These are phyloP conservation scores for Dalbergia cochinchinensis DNA, from an alignment of 306 rosid genomes.

Conservation along the genomic window DNA sequence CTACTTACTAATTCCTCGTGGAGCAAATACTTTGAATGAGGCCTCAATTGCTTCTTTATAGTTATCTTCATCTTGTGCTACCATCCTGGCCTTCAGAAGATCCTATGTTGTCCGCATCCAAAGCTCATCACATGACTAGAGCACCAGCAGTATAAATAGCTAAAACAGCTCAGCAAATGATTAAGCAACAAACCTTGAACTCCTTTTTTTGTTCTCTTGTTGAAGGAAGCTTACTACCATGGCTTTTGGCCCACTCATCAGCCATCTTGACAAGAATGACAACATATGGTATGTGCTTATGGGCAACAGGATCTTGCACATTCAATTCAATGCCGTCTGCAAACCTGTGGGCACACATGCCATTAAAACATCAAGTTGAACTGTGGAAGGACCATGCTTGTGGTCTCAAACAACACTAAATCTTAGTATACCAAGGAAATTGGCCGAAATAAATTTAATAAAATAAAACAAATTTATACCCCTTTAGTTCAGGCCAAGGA, in stretches of 20 bases:
- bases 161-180: conserved; percentile 2
- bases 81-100: conserved; percentile 75
- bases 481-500: conserved; percentile 96
- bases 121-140: conserved; percentile 43
- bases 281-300: conserved; percentile 90
- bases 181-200: conserved; percentile 79
- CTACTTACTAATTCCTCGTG: conserved; percentile 89
- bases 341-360: conserved; percentile 57
- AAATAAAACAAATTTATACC: conserved; percentile 56
- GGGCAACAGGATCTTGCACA: conserved; percentile 78
- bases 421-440: conserved; percentile 18
- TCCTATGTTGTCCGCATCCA: conserved; percentile 64
- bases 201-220: conserved; percentile 90
- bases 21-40: conserved; percentile 92
- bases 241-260: conserved; percentile 88
- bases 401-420: conserved; percentile 25
- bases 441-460: conserved; percentile 5
- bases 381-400: conserved; percentile 11
- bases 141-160: conserved; percentile 32
- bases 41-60: conserved; percentile 93
- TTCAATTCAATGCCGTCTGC: conserved; percentile 81
- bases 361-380: conserved; percentile 50
- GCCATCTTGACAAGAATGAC: conserved; percentile 93
- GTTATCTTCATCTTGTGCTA: conserved; percentile 89
- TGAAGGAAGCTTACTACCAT: conserved; percentile 79